Percentiles rank a stretch among this genome's conserved stretches.
Conservation (phyloP, 768 basidiomycete species). For the Lyophyllum atratum region DNA sequence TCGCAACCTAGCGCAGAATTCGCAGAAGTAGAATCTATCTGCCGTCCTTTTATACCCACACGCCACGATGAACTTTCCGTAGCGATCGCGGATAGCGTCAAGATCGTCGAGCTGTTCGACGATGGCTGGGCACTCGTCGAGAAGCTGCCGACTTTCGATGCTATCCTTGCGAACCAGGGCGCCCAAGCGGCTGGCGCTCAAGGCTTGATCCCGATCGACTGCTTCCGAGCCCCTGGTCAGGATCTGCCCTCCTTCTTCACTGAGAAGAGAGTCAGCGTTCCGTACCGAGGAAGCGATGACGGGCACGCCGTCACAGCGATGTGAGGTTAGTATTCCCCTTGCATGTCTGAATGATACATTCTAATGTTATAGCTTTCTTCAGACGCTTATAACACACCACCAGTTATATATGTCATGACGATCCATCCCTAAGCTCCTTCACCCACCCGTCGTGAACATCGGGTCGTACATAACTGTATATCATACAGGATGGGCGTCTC, state of each 20-base stretch:
- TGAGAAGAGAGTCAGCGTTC: conserved; percentile 46
- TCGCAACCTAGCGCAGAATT: conserved; percentile 27
- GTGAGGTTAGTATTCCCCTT: conserved; percentile 3
- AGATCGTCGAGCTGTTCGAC: conserved; percentile 55
- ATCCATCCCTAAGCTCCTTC: neutral
- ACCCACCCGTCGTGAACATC: neutral
- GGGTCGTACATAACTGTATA: neutral
- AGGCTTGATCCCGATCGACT: conserved; percentile 73
- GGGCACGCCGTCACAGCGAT: conserved; percentile 3
- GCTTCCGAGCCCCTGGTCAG: conserved; percentile 52
- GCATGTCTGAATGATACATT: neutral
- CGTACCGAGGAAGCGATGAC: neutral
- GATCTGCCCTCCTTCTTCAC: conserved; percentile 50
- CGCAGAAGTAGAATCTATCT: conserved; percentile 47
- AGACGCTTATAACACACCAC: neutral
- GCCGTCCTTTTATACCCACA: conserved; percentile 57
- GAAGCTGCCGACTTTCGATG: conserved; percentile 29
- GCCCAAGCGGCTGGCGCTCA: conserved; percentile 15
- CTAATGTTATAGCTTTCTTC: neutral
- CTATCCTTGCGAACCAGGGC: conserved; percentile 28
- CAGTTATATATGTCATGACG: neutral
- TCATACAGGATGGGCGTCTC: neutral
- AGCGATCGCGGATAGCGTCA: conserved; percentile 49
- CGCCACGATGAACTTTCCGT: conserved; percentile 64
- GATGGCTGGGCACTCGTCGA: conserved; percentile 75